A percentile compares a stretch with the other conserved stretches of the same genome.
phyloP scores from a whole-genome alignment of 257 asterid species.

The Solanum virginianum region DNA sequence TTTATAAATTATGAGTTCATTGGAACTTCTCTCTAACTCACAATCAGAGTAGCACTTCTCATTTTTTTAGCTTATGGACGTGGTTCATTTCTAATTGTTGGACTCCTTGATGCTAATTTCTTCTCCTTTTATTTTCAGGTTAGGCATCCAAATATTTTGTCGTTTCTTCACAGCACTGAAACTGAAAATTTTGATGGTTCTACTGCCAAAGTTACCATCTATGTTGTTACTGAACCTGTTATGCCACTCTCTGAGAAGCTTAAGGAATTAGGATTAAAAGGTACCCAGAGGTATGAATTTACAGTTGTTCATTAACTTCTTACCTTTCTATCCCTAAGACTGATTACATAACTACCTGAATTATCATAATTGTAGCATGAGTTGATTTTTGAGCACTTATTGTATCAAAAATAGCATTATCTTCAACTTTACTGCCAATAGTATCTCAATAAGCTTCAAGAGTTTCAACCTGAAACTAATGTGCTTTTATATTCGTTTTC shows the following conservation, averaged over 20 bases:
- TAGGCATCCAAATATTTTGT: slow-evolving; percentile 94
- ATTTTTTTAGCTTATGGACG: background rate
- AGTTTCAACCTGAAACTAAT: background rate
- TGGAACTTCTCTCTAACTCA: background rate
- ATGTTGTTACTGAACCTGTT: slow-evolving; percentile 95
- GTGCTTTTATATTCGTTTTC: background rate
- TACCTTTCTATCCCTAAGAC: background rate
- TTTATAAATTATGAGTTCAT: background rate
- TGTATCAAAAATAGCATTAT: background rate
- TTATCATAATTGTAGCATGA: background rate
- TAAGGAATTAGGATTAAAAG: slow-evolving; percentile 83
- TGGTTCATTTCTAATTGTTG: background rate
- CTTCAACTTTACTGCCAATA: background rate
- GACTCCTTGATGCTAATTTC: background rate
- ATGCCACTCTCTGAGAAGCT: slow-evolving; percentile 91
- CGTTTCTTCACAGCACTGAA: slow-evolving; percentile 94
- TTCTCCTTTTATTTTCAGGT: slow-evolving; percentile 41
- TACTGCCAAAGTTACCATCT: slow-evolving; percentile 64
- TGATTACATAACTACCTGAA: background rate
- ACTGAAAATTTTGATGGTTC: slow-evolving; percentile 80
- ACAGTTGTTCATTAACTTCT: background rate
- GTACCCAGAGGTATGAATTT: slow-evolving; percentile 66
- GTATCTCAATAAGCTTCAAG: background rate
- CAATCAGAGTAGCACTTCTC: background rate
- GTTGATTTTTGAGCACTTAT: background rate